A percentile compares a stretch with the other conserved stretches of the same genome.
Conservation (phyloP, 2,329 filamentous ascomycete species). For the Clarireedia homoeocarpa region DNA sequence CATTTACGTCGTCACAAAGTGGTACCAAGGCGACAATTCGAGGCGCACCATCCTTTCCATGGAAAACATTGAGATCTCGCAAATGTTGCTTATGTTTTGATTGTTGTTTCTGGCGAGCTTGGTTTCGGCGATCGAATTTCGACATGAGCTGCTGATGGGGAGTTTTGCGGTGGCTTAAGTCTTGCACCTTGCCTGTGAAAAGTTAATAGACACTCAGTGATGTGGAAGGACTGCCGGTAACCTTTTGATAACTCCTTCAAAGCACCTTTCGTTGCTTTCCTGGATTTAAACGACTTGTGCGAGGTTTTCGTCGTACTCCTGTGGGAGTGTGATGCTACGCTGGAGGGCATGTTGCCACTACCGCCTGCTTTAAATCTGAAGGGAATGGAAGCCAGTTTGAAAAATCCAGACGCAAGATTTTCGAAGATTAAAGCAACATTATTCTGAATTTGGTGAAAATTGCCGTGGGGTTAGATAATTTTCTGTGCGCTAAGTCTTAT, state of each 20-base stretch:
- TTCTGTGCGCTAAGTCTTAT: constrained; percentile 14
- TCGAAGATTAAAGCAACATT: constrained; percentile 1
- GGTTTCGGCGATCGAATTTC: constrained; percentile 90
- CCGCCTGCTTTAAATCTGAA: constrained; percentile 81
- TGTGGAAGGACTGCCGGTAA: constrained; percentile 29
- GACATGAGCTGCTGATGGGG: constrained; percentile 96
- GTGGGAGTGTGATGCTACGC: constrained; percentile 69
- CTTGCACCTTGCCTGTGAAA: constrained; percentile 62
- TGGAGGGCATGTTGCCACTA: constrained; percentile 61
- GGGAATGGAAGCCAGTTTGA: constrained; percentile 62
- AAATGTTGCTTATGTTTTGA: constrained; percentile 78
- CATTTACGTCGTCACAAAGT: constrained; percentile 66
- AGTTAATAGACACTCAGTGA: constrained; percentile 11
- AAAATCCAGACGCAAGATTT: constrained; percentile 3
- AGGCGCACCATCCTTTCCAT: constrained; percentile 79
- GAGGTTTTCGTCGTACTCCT: constrained; percentile 82
- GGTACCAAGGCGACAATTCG: constrained; percentile 84
- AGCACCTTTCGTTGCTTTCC: constrained; percentile 80
- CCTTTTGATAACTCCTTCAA: constrained; percentile 82
- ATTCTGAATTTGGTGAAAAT: neutral
- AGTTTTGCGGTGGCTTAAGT: constrained; percentile 72
- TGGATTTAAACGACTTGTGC: constrained; percentile 89
- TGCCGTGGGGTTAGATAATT: constrained; percentile 5
- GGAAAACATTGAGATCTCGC: constrained; percentile 72
- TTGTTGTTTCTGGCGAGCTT: constrained; percentile 82